Conservation (phyloP, 306 rosid genomes). For the Glycine tomentella region DNA sequence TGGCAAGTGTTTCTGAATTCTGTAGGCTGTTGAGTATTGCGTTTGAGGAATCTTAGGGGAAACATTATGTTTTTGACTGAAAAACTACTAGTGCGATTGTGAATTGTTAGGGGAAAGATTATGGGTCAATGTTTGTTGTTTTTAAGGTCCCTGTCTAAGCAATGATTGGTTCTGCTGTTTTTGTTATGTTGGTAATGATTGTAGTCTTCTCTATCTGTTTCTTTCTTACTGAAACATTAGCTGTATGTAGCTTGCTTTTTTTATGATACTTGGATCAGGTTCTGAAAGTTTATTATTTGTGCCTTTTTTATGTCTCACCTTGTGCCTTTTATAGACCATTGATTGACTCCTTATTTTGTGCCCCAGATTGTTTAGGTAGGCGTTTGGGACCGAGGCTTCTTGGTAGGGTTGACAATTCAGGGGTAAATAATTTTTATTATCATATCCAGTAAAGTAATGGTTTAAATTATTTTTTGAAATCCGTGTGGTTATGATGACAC, state of each 20-base stretch:
- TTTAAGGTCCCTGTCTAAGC: constrained; percentile 25
- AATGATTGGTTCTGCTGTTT: not conserved
- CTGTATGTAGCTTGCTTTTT: not conserved
- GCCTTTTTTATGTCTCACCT: constrained; percentile 5
- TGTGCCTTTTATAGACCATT: constrained; percentile 34
- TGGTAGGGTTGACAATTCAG: constrained; percentile 93
- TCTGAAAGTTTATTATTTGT: constrained; percentile 36
- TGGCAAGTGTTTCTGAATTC: constrained; percentile 5
- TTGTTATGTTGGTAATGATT: constrained; percentile 22
- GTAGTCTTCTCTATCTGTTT: constrained; percentile 16
- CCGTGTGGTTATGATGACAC: constrained; percentile 41
- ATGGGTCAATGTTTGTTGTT: not conserved
- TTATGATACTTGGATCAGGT: constrained; percentile 32
- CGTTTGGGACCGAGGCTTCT: constrained; percentile 98
- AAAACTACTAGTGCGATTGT: not conserved
- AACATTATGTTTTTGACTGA: constrained; percentile 17
- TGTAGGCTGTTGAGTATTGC: constrained; percentile 32
- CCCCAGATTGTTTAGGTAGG: constrained; percentile 96
- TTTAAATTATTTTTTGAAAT: constrained; percentile 40
- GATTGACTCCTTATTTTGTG: constrained; percentile 48
- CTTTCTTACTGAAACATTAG: constrained; percentile 11
- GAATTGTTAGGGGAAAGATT: constrained; percentile 13
- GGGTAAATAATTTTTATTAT: constrained; percentile 65
- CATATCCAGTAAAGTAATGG: constrained; percentile 13
- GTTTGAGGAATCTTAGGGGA: not conserved